A percentile compares a stretch with the other conserved stretches of the same genome.
Evolutionary conservation across 1,284 basidiomycete species (phyloP).

Genomic region (Heterobasidion irregulare): DNA sequence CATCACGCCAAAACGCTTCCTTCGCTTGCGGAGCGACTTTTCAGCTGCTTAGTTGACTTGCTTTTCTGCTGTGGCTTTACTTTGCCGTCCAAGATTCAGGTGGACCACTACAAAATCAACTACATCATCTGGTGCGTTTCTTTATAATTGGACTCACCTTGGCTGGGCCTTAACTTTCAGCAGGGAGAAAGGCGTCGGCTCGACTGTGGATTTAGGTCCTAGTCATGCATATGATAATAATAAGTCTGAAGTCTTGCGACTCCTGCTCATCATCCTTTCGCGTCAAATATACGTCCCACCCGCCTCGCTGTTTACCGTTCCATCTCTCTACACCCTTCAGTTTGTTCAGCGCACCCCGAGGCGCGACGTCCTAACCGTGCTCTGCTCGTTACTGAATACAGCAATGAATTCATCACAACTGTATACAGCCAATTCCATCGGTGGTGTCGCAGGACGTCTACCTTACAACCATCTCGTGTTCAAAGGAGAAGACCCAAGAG

Average conservation of each 20-base stretch:
- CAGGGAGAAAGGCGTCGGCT: constrained; percentile 89
- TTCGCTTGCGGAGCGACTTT: constrained; percentile 71
- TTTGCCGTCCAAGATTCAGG: constrained; percentile 68
- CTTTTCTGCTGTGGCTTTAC: constrained; percentile 91
- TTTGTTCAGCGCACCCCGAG: constrained; percentile 73
- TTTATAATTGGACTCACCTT: not conserved
- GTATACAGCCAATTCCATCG: constrained; percentile 40
- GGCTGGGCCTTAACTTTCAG: not conserved
- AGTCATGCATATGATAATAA: constrained; percentile 67
- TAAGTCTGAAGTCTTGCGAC: constrained; percentile 79
- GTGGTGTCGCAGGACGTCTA: constrained; percentile 56
- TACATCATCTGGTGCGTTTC: constrained; percentile 69
- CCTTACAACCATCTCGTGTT: constrained; percentile 90
- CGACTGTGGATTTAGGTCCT: constrained; percentile 66
- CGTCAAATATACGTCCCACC: constrained; percentile 81
- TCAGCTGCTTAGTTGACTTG: constrained; percentile 74
- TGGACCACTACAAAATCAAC: constrained; percentile 80
- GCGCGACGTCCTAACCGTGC: constrained; percentile 75
- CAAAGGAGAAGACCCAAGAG: constrained; percentile 73
- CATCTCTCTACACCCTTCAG: constrained; percentile 70
- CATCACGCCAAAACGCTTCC: constrained; percentile 47
- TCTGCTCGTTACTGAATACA: constrained; percentile 90
- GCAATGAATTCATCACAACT: constrained; percentile 61
- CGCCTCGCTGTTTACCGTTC: constrained; percentile 56
- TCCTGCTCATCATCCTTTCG: constrained; percentile 79